Evolutionary conservation across 768 basidiomycete species (phyloP).

Genomic region (Rhodotorula babjevae): DNA sequence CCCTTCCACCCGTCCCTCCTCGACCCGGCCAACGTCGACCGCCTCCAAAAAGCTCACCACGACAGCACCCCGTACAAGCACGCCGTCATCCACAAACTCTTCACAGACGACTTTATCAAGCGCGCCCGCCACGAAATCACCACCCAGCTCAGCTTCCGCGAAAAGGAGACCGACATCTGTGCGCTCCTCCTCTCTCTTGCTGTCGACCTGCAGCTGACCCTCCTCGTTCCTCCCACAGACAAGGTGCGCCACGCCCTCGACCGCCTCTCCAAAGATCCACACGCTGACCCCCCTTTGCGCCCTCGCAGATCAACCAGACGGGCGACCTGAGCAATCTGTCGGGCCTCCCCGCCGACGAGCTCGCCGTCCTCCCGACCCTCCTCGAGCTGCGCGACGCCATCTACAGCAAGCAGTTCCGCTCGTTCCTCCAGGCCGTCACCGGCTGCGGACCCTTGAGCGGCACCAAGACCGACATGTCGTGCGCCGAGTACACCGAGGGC

Average conservation of each 20-base stretch:
- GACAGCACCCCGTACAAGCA: slow-evolving; percentile 49
- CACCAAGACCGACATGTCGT: slow-evolving; percentile 88
- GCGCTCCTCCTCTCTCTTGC: slow-evolving; percentile 50
- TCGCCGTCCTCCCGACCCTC: slow-evolving; percentile 72
- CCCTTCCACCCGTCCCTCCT: slow-evolving; percentile 33
- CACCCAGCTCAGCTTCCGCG: slow-evolving; percentile 69
- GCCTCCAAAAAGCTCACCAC: slow-evolving; percentile 16
- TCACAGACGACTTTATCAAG: slow-evolving; percentile 73
- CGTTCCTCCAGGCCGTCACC: slow-evolving; percentile 77
- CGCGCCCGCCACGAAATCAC: slow-evolving; percentile 80
- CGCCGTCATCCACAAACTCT: slow-evolving; percentile 70
- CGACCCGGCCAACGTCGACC: slow-evolving; percentile 11
- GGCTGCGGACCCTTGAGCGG: slow-evolving; percentile 89
- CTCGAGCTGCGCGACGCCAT: slow-evolving; percentile 81
- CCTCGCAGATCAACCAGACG: slow-evolving; percentile 80
- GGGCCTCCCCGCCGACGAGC: slow-evolving; percentile 71
- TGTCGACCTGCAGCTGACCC: background rate
- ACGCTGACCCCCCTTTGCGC: too few species aligned
- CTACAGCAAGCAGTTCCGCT: slow-evolving; percentile 75
- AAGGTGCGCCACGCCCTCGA: background rate
- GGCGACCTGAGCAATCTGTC: slow-evolving; percentile 91
- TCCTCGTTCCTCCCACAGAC: background rate
- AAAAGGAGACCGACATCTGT: slow-evolving; percentile 99
- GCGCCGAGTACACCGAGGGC: slow-evolving; percentile 82
- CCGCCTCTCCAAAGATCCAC: background rate